A percentile compares a stretch with the other conserved stretches of the same genome.
Conservation (phyloP, 331 rosid genomes). For the Malus hybrid region DNA sequence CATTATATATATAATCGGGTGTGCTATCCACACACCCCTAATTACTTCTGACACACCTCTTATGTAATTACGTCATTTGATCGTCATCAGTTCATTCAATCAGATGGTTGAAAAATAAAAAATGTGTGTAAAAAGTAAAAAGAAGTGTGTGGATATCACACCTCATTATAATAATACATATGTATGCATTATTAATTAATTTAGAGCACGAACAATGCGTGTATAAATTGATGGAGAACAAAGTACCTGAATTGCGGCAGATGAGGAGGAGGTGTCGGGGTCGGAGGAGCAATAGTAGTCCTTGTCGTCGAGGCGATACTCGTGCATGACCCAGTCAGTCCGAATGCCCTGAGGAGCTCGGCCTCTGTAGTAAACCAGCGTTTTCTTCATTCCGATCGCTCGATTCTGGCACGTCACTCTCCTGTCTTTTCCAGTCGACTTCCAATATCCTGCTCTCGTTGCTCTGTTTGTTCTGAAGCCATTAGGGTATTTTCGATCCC, state of each 20-base stretch:
- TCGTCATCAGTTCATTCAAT: too few species aligned
- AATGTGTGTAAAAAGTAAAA: too few species aligned
- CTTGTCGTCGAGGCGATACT: slow-evolving; percentile 88
- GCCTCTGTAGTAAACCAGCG: slow-evolving; percentile 87
- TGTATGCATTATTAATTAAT: background rate
- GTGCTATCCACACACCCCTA: too few species aligned
- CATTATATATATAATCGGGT: background rate
- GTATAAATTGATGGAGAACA: background rate
- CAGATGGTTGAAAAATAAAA: too few species aligned
- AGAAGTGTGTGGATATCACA: too few species aligned
- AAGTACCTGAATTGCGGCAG: slow-evolving; percentile 55
- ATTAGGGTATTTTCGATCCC: slow-evolving; percentile 90
- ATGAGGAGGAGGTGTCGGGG: slow-evolving; percentile 18
- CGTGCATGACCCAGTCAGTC: slow-evolving; percentile 99
- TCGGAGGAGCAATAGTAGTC: slow-evolving; percentile 36
- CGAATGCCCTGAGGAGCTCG: slow-evolving; percentile 96
- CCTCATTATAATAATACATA: background rate
- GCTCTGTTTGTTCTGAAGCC: slow-evolving; percentile 97
- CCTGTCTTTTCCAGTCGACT: slow-evolving; percentile 90
- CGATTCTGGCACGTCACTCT: slow-evolving; percentile 61
- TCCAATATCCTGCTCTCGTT: slow-evolving; percentile 95
- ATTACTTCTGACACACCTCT: too few species aligned
- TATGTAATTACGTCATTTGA: too few species aligned
- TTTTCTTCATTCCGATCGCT: slow-evolving; percentile 97
- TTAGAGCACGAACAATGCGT: background rate